Conservation (phyloP, 768 basidiomycete species). For the Boletus edulis region DNA sequence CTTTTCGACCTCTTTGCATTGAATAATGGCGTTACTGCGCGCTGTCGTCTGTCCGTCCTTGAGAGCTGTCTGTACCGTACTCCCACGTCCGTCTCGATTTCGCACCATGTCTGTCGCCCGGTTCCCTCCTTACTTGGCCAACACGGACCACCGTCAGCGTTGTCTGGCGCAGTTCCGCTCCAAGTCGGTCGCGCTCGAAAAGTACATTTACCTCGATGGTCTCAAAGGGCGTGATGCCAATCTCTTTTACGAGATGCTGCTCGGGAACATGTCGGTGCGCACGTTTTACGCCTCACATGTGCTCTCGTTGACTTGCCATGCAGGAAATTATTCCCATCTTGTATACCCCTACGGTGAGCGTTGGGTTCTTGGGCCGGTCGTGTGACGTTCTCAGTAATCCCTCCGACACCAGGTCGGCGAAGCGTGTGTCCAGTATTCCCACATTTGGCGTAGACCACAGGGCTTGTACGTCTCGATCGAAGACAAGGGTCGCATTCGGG, state of each 20-base stretch:
- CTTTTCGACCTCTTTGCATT: no score
- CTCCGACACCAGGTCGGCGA: constrained; percentile 49
- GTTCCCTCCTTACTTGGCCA: constrained; percentile 48
- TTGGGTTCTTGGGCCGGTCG: not conserved
- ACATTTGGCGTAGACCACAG: constrained; percentile 65
- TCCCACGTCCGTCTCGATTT: constrained; percentile 1
- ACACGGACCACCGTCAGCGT: constrained; percentile 53
- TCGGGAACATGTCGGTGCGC: constrained; percentile 57
- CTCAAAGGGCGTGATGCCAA: constrained; percentile 61
- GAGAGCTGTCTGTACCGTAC: not conserved
- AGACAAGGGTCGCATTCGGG: constrained; percentile 61
- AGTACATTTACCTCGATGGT: constrained; percentile 68
- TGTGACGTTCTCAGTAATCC: not conserved
- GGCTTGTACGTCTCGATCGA: constrained; percentile 62
- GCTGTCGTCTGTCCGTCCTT: not conserved
- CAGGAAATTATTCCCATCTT: constrained; percentile 64
- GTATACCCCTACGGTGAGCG: constrained; percentile 68
- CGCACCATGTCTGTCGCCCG: constrained; percentile 30
- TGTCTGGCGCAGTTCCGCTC: constrained; percentile 58
- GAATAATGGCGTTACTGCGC: constrained; percentile 4
- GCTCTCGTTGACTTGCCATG: no score
- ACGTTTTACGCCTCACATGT: not conserved
- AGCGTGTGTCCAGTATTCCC: constrained; percentile 67
- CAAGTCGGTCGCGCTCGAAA: constrained; percentile 55
- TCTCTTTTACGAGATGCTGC: constrained; percentile 64